phyloP scores from a whole-genome alignment of 371 early-diverging fungal genomes.

The Globomyces sp. region DNA sequence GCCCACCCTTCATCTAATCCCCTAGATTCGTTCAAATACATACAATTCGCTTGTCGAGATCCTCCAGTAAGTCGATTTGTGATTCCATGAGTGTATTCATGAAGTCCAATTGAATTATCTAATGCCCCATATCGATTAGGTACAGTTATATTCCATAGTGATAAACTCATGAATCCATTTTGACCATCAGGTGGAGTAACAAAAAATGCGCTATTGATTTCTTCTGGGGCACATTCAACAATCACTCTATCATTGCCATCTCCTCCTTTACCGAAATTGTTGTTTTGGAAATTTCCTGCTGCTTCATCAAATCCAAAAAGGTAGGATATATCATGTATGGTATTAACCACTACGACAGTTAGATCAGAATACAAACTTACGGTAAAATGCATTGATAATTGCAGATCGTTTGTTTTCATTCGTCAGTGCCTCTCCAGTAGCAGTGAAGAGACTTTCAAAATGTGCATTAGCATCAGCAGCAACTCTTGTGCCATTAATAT shows the following conservation, averaged over 20 bases:
- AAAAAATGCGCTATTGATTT: conserved; percentile 24
- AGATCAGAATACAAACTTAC: no score
- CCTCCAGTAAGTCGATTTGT: conserved; percentile 90
- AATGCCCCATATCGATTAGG: conserved; percentile 42
- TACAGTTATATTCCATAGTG: conserved; percentile 32
- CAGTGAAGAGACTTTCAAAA: no score
- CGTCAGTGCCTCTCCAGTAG: no score
- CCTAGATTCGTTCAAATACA: conserved; percentile 78
- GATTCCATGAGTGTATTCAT: conserved; percentile 92
- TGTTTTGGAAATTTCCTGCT: conserved; percentile 90
- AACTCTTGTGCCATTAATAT: no score
- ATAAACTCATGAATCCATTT: conserved; percentile 45
- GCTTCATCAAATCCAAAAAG: conserved; percentile 86
- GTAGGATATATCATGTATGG: conserved; percentile 54
- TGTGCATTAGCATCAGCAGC: no score
- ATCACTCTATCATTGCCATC: conserved; percentile 24
- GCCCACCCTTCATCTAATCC: conserved; percentile 98
- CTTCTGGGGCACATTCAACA: conserved; percentile 31
- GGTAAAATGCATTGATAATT: no score
- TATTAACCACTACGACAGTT: no score
- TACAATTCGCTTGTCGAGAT: conserved; percentile 79
- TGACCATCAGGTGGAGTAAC: conserved; percentile 49
- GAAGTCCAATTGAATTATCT: conserved; percentile 53
- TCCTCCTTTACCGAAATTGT: conserved; percentile 67
- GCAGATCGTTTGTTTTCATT: no score